Base-by-base conservation (phyloP, 2,329 filamentous ascomycete species). In the Hypoxylon sp. region DNA sequence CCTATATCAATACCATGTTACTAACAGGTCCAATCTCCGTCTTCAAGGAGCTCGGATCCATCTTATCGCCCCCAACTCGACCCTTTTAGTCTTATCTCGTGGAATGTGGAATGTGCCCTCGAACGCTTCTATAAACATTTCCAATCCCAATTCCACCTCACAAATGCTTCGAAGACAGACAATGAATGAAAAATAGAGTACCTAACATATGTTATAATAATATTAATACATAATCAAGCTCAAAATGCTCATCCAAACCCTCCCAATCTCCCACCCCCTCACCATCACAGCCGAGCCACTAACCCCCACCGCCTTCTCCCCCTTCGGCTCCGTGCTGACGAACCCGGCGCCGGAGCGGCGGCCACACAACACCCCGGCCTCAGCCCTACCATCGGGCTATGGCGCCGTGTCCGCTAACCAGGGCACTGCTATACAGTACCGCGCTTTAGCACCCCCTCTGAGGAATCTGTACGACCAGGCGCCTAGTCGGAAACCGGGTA, bases 351-450 rank as follows among this genome's bases (percentile, higher is more conserved):
- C 86, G 45, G 79, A 83, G 74, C 76, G 88, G 69, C 79, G 85
- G 68, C 84, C 87, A 11, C 74, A 61, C 64, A 72, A 64, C 59
- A 73, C 70, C 70, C 67, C 77, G 71, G 75, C 48, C 52, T 66
- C 65, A n/a, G 61, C 62, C 63, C 73, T 69, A 47, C 69, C 69
- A 50, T 52, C 63, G 32, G 63, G 65, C 25, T 77, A 81, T 73
- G 81, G 83, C 68, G 81, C 86, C 59, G 81, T 89, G 3, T 84
- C 87, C 2, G 87, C 89, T 48, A 98, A 98, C 82, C 94, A 98
- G 82, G 92, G 92, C 74, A 90, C 90, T 21, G 95, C 96, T 14
- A 88, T 95, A 74, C 97, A 97, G 78, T 96, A 96, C 79, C 86
- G 90, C 66, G 86, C 92, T 74, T 89, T 97, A 67, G 92, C 93